Percentiles rank a stretch among this genome's conserved stretches.
These are phyloP conservation scores for Rubroboletus pulcherrimus DNA, from an alignment of 768 basidiomycete species.

Conservation along the genomic window DNA sequence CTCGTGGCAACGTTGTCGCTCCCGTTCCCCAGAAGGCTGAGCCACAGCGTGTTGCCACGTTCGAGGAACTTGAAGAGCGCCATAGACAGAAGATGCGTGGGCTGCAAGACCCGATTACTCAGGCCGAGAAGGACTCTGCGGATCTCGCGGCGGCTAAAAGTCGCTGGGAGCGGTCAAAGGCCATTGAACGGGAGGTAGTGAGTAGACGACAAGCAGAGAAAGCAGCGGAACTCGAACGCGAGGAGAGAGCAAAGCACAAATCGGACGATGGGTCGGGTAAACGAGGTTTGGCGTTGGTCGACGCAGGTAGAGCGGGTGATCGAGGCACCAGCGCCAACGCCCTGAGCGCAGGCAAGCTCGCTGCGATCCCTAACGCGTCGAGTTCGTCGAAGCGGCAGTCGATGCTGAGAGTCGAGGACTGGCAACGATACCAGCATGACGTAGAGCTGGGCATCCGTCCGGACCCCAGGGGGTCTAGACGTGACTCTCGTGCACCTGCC, in stretches of 20 bases:
- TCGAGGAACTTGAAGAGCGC: constrained; percentile 82
- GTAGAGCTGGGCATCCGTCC: constrained; percentile 31
- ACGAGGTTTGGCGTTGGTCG: constrained; percentile 30
- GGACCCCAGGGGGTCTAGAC: constrained; percentile 19
- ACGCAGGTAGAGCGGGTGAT: constrained; percentile 32
- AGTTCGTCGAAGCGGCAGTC: constrained; percentile 62
- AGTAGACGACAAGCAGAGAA: constrained; percentile 69
- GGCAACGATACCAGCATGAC: constrained; percentile 71
- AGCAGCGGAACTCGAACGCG: constrained; percentile 43
- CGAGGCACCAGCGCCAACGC: constrained; percentile 33
- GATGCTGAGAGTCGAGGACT: constrained; percentile 79
- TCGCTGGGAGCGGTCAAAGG: constrained; percentile 80
- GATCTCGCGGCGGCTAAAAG: constrained; percentile 70
- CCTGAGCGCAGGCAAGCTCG: constrained; percentile 61
- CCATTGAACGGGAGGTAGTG: constrained; percentile 71
- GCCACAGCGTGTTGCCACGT: constrained; percentile 61
- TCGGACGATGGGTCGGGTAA: constrained; percentile 40
- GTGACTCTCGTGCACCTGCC: constrained; percentile 19
- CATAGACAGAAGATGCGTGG: constrained; percentile 82
- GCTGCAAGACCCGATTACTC: constrained; percentile 81
- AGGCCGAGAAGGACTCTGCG: constrained; percentile 72
- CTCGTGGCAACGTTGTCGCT: constrained; percentile 40
- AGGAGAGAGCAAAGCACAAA: constrained; percentile 48
- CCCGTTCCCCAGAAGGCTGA: constrained; percentile 49
- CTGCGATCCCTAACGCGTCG: constrained; percentile 28